These are phyloP conservation scores for Flaveria brownii DNA, from an alignment of 129 eudicot genomes.

Conservation along the genomic window DNA sequence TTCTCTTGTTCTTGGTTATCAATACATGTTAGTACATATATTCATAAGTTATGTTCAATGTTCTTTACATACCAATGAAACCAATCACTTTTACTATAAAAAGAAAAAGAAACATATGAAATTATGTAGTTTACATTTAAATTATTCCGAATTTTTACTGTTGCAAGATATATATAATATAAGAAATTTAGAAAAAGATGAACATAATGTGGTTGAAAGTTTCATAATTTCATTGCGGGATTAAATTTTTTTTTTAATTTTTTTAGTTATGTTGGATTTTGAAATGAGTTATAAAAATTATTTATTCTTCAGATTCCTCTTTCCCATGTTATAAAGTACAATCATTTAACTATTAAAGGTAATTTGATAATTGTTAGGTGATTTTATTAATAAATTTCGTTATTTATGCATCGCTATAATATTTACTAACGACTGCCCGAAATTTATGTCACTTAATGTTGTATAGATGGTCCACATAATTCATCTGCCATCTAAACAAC, in stretches of 20 bases:
- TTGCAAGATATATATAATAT: no score
- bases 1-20: background rate
- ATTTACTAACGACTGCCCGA: background rate
- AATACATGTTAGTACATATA: background rate
- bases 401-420: background rate
- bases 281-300: constrained; percentile 4
- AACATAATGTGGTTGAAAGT: background rate
- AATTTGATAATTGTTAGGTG: no score
- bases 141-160: no score
- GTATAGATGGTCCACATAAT: no score
- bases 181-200: background rate
- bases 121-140: no score
- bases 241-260: no score
- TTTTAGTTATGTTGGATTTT: no score
- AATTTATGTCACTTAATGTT: background rate
- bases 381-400: background rate
- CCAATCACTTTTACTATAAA: no score
- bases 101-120: no score
- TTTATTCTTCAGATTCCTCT: background rate
- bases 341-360: no score
- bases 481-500: no score
- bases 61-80: background rate
- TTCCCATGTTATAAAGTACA: background rate
- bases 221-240: background rate
- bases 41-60: background rate